Percentiles rank a stretch among this genome's conserved stretches.
These are phyloP conservation scores for Dacryopinax spathularia DNA, from an alignment of 768 basidiomycete species.

Conservation along the genomic window DNA sequence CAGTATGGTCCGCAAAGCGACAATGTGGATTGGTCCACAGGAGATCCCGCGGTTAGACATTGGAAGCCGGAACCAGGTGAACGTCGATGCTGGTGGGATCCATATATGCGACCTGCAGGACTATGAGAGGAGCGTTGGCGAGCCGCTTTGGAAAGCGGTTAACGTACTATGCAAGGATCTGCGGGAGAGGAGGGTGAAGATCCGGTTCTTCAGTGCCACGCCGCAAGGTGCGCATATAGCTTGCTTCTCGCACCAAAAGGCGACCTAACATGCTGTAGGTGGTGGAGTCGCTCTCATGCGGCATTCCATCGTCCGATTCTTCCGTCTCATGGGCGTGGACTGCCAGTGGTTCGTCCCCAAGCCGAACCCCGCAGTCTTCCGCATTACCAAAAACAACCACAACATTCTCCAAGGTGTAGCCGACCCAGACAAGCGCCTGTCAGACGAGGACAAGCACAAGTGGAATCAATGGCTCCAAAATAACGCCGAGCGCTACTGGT, in stretches of 20 bases:
- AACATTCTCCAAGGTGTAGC: slow-evolving; percentile 92
- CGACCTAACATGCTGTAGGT: slow-evolving; percentile 32
- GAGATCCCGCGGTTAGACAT: slow-evolving; percentile 70
- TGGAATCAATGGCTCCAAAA: slow-evolving; percentile 69
- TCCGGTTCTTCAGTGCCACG: slow-evolving; percentile 89
- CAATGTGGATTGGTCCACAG: slow-evolving; percentile 36
- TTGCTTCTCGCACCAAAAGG: background rate
- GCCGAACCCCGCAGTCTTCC: slow-evolving; percentile 77
- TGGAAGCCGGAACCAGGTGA: slow-evolving; percentile 65
- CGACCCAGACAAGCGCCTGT: slow-evolving; percentile 58
- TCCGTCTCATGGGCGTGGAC: slow-evolving; percentile 65
- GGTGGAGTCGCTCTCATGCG: slow-evolving; percentile 87
- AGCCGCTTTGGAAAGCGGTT: slow-evolving; percentile 69
- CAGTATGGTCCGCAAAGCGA: slow-evolving; percentile 68
- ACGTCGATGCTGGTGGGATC: slow-evolving; percentile 75
- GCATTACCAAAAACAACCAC: slow-evolving; percentile 83
- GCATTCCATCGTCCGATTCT: slow-evolving; percentile 81
- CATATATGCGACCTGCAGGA: slow-evolving; percentile 70
- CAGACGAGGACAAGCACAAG: slow-evolving; percentile 58
- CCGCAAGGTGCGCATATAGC: slow-evolving; percentile 58
- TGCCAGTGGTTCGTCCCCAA: slow-evolving; percentile 76
- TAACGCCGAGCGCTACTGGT: slow-evolving; percentile 74
- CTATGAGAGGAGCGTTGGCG: slow-evolving; percentile 56
- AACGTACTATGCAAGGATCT: slow-evolving; percentile 71
- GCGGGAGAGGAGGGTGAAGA: slow-evolving; percentile 71